phyloP scores from a whole-genome alignment of 2,329 filamentous ascomycete species.

The Metarhizium humberi region DNA sequence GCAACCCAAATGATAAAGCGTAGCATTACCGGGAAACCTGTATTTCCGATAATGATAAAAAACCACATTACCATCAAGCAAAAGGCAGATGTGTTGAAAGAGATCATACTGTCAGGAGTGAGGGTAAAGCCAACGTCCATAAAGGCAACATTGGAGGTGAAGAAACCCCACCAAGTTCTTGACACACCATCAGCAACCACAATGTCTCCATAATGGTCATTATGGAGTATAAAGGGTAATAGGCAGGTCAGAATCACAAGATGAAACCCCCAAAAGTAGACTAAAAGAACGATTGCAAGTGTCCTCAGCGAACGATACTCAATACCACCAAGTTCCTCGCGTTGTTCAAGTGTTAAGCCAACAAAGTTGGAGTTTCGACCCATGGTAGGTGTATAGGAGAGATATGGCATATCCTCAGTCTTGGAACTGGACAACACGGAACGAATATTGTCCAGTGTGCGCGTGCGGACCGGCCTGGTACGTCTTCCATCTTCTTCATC shows the following conservation, averaged over 20 bases:
- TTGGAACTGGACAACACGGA: slow-evolving; percentile 45
- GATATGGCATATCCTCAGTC: slow-evolving; percentile 66
- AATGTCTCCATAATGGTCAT: slow-evolving; percentile 50
- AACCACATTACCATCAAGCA: slow-evolving; percentile 72
- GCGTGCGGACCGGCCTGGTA: slow-evolving; percentile 24
- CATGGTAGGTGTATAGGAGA: slow-evolving; percentile 89
- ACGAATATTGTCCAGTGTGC: slow-evolving; percentile 51
- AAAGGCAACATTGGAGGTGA: slow-evolving; percentile 79
- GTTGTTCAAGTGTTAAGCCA: slow-evolving; percentile 78
- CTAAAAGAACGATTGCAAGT: slow-evolving; percentile 65
- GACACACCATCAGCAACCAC: slow-evolving; percentile 54
- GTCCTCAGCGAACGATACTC: slow-evolving; percentile 91
- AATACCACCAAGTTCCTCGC: slow-evolving; percentile 91
- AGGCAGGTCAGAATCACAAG: slow-evolving; percentile 65
- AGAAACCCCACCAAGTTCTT: slow-evolving; percentile 85
- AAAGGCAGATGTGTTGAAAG: slow-evolving; percentile 70
- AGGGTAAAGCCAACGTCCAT: slow-evolving; percentile 93
- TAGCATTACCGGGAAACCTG: slow-evolving; percentile 89
- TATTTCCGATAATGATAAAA: slow-evolving; percentile 90
- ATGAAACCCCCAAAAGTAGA: slow-evolving; percentile 79
- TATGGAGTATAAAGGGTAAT: slow-evolving; percentile 69
- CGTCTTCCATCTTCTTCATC: slow-evolving; percentile 19
- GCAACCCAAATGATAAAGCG: slow-evolving; percentile 83
- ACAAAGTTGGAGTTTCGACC: slow-evolving; percentile 90
- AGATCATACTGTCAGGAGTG: slow-evolving; percentile 88